Evolutionary conservation across 164 flowering plant genomes (phyloP).

Genomic region (Chimonanthus praecox): DNA sequence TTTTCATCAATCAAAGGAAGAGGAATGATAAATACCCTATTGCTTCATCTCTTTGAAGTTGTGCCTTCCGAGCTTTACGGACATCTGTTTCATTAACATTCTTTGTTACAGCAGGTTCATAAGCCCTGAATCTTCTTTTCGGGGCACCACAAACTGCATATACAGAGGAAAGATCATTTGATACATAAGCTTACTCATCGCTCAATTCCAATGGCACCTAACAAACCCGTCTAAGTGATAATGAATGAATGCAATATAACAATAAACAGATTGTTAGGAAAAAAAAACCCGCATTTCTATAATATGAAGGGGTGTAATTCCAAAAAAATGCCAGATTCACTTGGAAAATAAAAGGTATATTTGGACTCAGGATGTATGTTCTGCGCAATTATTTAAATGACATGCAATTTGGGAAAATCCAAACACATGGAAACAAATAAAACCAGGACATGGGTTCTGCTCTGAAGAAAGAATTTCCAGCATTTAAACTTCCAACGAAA

Average conservation of each 20-base stretch:
- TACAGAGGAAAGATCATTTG: background rate
- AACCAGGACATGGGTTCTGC: no score
- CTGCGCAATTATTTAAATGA: no score
- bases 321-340: background rate
- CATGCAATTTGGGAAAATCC: no score
- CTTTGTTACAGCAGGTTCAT: constrained; percentile 50
- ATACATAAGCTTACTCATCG: background rate
- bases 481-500: no score
- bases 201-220: background rate
- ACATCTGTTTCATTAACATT: constrained; percentile 54
- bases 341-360: no score
- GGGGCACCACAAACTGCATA: constrained; percentile 91
- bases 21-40: constrained; percentile 47
- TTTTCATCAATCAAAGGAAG: background rate
- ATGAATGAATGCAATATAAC: no score
- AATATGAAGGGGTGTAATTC: background rate
- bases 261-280: background rate
- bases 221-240: background rate
- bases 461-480: no score
- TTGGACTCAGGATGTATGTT: no score
- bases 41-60: constrained; percentile 75
- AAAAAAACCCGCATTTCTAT: background rate
- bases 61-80: constrained; percentile 73
- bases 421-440: no score
- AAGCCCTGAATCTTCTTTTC: constrained; percentile 76